Evolutionary conservation across 805 yeast species (phyloP).

Genomic region (Debaryomyces castellii): DNA sequence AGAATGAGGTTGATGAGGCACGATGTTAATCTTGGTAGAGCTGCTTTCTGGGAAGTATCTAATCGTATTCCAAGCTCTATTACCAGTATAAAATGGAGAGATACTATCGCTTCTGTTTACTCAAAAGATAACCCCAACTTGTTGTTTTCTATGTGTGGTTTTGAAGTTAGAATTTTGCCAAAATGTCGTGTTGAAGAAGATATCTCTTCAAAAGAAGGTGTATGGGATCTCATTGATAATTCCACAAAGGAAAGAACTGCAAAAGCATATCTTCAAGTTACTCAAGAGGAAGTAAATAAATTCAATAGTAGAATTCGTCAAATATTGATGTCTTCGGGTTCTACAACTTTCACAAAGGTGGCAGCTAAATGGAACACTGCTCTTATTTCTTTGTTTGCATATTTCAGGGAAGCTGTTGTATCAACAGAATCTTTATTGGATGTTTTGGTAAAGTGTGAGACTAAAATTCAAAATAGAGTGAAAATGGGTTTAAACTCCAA

Average conservation of each 20-base stretch:
- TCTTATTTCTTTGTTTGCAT: slow-evolving; percentile 78
- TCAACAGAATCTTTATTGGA: slow-evolving; percentile 79
- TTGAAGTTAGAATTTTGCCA: slow-evolving; percentile 88
- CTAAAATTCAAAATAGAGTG: slow-evolving; percentile 89
- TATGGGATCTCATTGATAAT: slow-evolving; percentile 82
- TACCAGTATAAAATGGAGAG: slow-evolving; percentile 74
- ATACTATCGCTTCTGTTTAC: slow-evolving; percentile 82
- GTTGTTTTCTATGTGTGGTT: slow-evolving; percentile 89
- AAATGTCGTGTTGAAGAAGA: slow-evolving; percentile 57
- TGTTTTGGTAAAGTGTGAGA: slow-evolving; percentile 83
- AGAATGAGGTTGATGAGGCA: slow-evolving; percentile 88
- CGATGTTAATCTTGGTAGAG: slow-evolving; percentile 90
- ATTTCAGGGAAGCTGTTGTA: slow-evolving; percentile 90
- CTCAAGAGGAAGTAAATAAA: slow-evolving; percentile 73
- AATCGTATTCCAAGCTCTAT: slow-evolving; percentile 77
- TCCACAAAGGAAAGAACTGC: slow-evolving; percentile 83
- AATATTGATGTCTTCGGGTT: slow-evolving; percentile 91
- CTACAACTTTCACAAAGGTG: slow-evolving; percentile 90
- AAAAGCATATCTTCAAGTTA: slow-evolving; percentile 79
- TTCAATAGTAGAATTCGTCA: slow-evolving; percentile 86
- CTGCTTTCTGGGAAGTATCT: slow-evolving; percentile 86
- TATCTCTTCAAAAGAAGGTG: slow-evolving; percentile 69
- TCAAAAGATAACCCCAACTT: slow-evolving; percentile 88
- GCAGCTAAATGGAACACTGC: slow-evolving; percentile 97
- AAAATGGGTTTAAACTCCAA: slow-evolving; percentile 94